Percentiles rank a stretch among this genome's conserved stretches.
phyloP scores from a whole-genome alignment of 345 rosid genomes.

The Gossypium raimondii region DNA sequence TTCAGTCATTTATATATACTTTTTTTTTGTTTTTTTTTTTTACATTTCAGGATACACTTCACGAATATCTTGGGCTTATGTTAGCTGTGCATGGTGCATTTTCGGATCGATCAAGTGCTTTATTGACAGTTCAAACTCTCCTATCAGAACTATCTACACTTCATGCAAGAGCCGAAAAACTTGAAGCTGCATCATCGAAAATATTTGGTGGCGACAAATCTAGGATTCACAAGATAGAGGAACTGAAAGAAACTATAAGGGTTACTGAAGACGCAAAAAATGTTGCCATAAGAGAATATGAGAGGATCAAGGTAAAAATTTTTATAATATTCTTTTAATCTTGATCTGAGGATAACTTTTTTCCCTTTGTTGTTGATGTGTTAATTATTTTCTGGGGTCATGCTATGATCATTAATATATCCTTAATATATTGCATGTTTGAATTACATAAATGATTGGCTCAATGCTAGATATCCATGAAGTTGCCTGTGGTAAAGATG shows the following conservation, averaged over 20 bases:
- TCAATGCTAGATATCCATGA: constrained; percentile 3
- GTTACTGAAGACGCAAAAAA: constrained; percentile 83
- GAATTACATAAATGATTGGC: not conserved
- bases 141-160: constrained; percentile 70
- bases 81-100: constrained; percentile 86
- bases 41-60: constrained; percentile 69
- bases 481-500: not conserved
- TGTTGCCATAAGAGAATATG: constrained; percentile 80
- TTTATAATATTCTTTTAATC: not conserved
- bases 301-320: constrained; percentile 69
- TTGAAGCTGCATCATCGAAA: constrained; percentile 90
- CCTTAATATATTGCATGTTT: not conserved
- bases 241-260: constrained; percentile 74
- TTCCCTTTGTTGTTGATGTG: not conserved
- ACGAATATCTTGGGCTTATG: constrained; percentile 89
- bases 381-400: not conserved
- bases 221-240: constrained; percentile 81
- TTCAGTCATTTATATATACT: constrained; percentile 5
- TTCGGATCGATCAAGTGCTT: constrained; percentile 78
- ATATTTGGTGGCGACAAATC: constrained; percentile 98
- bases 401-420: not conserved
- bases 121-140: constrained; percentile 90
- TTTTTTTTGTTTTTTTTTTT: not conserved
- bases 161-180: constrained; percentile 73
- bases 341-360: not conserved